Conservation (phyloP, 2,329 filamentous ascomycete genomes). For the Aspergillus sp. region DNA sequence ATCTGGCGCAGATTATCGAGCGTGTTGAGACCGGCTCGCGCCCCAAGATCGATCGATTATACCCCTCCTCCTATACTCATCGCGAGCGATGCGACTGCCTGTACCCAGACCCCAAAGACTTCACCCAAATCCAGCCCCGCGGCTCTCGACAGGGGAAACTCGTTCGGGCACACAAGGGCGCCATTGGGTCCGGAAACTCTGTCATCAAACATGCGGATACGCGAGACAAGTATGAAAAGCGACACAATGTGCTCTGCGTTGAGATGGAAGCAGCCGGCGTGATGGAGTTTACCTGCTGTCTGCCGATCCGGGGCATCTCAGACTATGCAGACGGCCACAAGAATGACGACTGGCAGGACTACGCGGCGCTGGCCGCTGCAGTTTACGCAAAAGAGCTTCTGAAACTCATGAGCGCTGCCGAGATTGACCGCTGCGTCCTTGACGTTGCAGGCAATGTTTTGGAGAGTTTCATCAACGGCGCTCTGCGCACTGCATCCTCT, state of each 20-base stretch:
- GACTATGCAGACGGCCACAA: constrained; percentile 2
- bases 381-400: not conserved
- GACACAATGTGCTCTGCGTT: not conserved
- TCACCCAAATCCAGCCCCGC: too few species aligned
- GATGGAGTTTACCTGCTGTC: not conserved
- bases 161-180: not conserved
- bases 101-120: too few species aligned
- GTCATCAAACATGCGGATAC: not conserved
- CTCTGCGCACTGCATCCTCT: too few species aligned
- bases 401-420: not conserved
- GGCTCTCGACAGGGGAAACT: not conserved
- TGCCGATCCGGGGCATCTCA: not conserved
- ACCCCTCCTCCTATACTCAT: too few species aligned
- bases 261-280: not conserved
- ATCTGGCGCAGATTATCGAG: not conserved
- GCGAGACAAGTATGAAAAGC: not conserved
- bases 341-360: not conserved
- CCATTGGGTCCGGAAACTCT: not conserved
- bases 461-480: too few species aligned
- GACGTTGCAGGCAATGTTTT: too few species aligned
- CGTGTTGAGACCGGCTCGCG: too few species aligned
- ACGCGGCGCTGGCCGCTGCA: not conserved
- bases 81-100: too few species aligned
- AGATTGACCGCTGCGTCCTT: too few species aligned
- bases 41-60: not conserved